Evolutionary conservation across 495 filamentous ascomycete genomes (phyloP).

Genomic region (Apodospora peruviana): DNA sequence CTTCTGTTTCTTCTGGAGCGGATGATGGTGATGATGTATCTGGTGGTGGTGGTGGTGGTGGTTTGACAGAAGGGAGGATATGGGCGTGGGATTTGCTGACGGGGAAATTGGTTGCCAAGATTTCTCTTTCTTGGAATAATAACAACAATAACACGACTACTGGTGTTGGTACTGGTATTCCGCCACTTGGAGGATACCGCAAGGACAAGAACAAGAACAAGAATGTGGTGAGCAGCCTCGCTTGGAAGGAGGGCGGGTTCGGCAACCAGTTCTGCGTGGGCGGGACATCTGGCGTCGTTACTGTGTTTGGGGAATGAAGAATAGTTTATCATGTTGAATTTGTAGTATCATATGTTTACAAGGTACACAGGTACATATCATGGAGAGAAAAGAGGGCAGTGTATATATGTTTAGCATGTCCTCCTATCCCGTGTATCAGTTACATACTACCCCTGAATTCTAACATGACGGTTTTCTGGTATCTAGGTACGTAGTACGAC

Average conservation of each 20-base stretch:
- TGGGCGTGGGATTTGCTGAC: slow-evolving; percentile 88
- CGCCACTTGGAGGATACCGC: slow-evolving; percentile 39
- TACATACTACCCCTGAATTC: too few species aligned
- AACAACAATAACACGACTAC: slow-evolving; percentile 36
- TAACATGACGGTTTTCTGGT: too few species aligned
- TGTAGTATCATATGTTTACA: too few species aligned
- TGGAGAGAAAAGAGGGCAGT: background rate
- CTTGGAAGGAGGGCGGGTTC: slow-evolving; percentile 66
- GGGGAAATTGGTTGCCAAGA: slow-evolving; percentile 57
- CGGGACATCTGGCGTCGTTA: slow-evolving; percentile 49
- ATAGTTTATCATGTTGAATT: too few species aligned
- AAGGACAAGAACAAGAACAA: slow-evolving; percentile 40
- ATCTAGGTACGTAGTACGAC: too few species aligned
- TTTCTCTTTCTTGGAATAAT: slow-evolving; percentile 56
- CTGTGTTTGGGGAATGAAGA: slow-evolving; percentile 45
- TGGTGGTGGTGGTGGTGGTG: slow-evolving; percentile 26
- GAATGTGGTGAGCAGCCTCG: slow-evolving; percentile 55
- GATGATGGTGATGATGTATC: slow-evolving; percentile 26
- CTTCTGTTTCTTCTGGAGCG: background rate
- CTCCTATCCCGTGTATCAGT: too few species aligned
- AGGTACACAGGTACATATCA: background rate
- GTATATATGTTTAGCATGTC: too few species aligned
- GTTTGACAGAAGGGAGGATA: slow-evolving; percentile 54
- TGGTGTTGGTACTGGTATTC: slow-evolving; percentile 39
- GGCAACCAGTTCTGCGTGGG: slow-evolving; percentile 53